These are phyloP conservation scores for Ceratobasidium sp. DNA, from an alignment of 1,284 basidiomycete species.

Conservation along the genomic window DNA sequence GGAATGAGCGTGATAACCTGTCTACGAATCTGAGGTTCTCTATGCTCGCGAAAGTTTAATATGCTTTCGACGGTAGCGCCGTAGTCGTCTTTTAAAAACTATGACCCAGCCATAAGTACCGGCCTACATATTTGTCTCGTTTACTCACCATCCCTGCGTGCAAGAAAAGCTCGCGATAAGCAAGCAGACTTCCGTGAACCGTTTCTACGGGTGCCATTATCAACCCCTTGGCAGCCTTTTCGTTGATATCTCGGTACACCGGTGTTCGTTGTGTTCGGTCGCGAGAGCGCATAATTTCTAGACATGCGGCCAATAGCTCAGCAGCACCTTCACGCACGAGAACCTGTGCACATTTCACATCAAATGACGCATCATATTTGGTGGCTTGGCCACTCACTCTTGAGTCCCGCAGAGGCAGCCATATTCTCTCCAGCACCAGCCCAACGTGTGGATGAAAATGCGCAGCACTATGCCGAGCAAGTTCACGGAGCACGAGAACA, in stretches of 20 bases:
- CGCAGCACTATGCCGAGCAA: slow-evolving; percentile 85
- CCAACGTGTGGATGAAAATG: slow-evolving; percentile 89
- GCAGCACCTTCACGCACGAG: slow-evolving; percentile 88
- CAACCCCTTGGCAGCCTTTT: slow-evolving; percentile 83
- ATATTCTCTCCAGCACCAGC: slow-evolving; percentile 90
- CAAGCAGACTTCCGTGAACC: slow-evolving; percentile 93
- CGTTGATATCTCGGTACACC: slow-evolving; percentile 76
- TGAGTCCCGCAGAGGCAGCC: slow-evolving; percentile 86
- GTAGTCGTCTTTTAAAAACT: slow-evolving; percentile 96
- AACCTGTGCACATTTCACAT: slow-evolving; percentile 30
- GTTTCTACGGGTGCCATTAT: slow-evolving; percentile 81
- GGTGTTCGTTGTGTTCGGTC: slow-evolving; percentile 56
- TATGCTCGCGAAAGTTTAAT: slow-evolving; percentile 86
- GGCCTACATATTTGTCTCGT: not conserved
- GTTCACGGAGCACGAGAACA: slow-evolving; percentile 88
- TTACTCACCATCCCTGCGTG: slow-evolving; percentile 88
- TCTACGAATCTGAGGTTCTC: slow-evolving; percentile 87
- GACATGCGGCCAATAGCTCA: slow-evolving; percentile 87
- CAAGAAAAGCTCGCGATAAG: slow-evolving; percentile 90
- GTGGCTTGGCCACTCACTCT: slow-evolving; percentile 61
- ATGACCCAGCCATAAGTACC: slow-evolving; percentile 47
- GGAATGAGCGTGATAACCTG: slow-evolving; percentile 96
- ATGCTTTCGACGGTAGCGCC: slow-evolving; percentile 91
- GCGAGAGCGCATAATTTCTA: slow-evolving; percentile 82
- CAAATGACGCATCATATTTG: slow-evolving; percentile 6